These are phyloP conservation scores for Endocalyx cinctus DNA, from an alignment of 2,329 filamentous ascomycete species.

Conservation along the genomic window DNA sequence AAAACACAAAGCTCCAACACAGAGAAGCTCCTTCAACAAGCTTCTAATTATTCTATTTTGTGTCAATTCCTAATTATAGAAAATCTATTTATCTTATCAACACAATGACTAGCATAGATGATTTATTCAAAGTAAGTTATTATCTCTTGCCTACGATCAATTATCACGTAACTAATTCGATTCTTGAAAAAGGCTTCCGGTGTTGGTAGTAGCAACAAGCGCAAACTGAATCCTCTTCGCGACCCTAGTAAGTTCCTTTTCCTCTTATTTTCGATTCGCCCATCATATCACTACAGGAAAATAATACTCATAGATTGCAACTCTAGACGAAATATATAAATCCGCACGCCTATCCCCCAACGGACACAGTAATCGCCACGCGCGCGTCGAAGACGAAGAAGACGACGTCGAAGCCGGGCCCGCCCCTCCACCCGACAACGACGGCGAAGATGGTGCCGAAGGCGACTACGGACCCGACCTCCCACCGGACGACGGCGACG, in stretches of 20 bases:
- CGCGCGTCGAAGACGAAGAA: constrained; percentile 38
- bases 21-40: too few species aligned
- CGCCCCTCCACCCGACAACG: constrained; percentile 46
- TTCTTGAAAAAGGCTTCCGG: constrained; percentile 35
- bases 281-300: constrained; percentile 1
- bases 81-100: too few species aligned
- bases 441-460: constrained; percentile 26
- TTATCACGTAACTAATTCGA: too few species aligned
- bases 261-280: neutral
- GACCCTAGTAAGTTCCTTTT: constrained; percentile 52
- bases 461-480: constrained; percentile 25
- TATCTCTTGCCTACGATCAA: neutral
- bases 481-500: constrained; percentile 32
- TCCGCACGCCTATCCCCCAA: constrained; percentile 48
- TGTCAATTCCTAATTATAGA: too few species aligned
- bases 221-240: constrained; percentile 57
- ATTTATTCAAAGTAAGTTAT: constrained; percentile 49
- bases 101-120: constrained; percentile 53
- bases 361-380: constrained; percentile 38
- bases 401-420: constrained; percentile 44
- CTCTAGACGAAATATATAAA: constrained; percentile 59
- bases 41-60: too few species aligned
- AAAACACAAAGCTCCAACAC: too few species aligned
- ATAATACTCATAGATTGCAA: neutral
- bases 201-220: constrained; percentile 53